Evolutionary conservation across 139 green algal genomes (phyloP).

Genomic region (Spirogloea muscicola): DNA sequence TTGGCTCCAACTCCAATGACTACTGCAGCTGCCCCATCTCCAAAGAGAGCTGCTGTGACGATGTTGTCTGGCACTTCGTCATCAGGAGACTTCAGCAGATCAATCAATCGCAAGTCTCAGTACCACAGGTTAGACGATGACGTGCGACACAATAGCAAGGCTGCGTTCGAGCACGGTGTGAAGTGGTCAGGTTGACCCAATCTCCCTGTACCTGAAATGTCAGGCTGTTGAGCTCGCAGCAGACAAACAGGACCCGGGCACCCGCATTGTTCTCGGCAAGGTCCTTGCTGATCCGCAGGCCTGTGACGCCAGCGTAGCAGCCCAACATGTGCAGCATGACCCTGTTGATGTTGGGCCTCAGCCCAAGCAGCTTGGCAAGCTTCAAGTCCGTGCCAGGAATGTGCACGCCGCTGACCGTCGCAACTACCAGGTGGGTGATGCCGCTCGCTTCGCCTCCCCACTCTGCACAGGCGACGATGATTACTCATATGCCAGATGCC

Average conservation of each 20-base stretch:
- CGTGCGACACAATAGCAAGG: too few relatives aligned
- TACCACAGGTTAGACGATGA: too few relatives aligned
- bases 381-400: conserved; percentile 5
- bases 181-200: too few relatives aligned
- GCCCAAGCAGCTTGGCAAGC: not conserved
- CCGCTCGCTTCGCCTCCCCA: not conserved
- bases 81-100: not conserved
- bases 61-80: not conserved
- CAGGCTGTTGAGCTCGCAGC: conserved; percentile 6
- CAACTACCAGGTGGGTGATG: conserved; percentile 3
- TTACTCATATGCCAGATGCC: too few relatives aligned
- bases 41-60: not conserved
- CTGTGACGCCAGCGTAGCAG: conserved; percentile 9
- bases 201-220: conserved; percentile 10
- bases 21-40: conserved; percentile 3
- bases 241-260: conserved; percentile 3
- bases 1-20: too few relatives aligned
- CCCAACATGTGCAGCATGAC: conserved; percentile 16
- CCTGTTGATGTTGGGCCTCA: not conserved
- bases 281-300: conserved; percentile 4
- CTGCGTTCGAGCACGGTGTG: too few relatives aligned
- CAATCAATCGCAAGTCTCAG: too few relatives aligned
- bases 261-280: conserved; percentile 6
- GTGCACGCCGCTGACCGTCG: conserved; percentile 16
- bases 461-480: too few relatives aligned